phyloP scores from a whole-genome alignment of 2,329 filamentous ascomycete species.

The Aplosporella prunicola region DNA sequence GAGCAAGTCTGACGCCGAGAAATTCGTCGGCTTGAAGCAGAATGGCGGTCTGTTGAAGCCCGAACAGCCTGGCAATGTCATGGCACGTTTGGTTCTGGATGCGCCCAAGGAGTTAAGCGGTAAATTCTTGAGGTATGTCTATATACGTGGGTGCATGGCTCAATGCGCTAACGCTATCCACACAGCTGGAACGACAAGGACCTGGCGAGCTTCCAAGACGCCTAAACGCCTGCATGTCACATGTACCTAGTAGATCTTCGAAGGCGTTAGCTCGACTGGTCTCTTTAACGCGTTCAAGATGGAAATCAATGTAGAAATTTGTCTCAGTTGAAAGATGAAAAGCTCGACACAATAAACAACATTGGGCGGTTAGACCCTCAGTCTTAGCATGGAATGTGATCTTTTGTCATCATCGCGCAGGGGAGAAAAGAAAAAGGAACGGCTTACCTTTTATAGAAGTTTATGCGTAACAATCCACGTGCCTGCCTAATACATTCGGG shows the following conservation, averaged over 20 bases:
- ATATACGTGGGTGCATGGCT: too few species aligned
- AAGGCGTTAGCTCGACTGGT: conserved; percentile 1
- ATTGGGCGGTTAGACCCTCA: conserved; percentile 15
- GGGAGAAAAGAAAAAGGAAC: background rate
- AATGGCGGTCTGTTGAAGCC: conserved; percentile 66
- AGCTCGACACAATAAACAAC: conserved; percentile 13
- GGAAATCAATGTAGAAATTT: conserved; percentile 2
- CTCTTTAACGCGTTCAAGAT: background rate
- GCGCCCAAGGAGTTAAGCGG: conserved; percentile 63
- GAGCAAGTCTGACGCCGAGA: conserved; percentile 47
- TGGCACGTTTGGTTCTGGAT: conserved; percentile 64
- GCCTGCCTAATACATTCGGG: conserved; percentile 18
- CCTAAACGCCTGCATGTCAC: conserved; percentile 4
- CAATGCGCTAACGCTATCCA: background rate
- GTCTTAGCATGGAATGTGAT: conserved; percentile 22
- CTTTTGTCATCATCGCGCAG: conserved; percentile 16
- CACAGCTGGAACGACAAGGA: conserved; percentile 13
- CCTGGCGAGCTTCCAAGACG: conserved; percentile 9
- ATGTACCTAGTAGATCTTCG: too few species aligned
- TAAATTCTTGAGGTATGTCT: conserved; percentile 57
- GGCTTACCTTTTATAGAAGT: background rate
- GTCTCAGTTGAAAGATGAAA: conserved; percentile 18
- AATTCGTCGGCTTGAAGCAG: conserved; percentile 61
- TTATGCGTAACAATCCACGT: background rate
- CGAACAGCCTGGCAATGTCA: conserved; percentile 76